Evolutionary conservation across 495 filamentous ascomycete species (phyloP).

Genomic region (Rhizodiscina lignyota): DNA sequence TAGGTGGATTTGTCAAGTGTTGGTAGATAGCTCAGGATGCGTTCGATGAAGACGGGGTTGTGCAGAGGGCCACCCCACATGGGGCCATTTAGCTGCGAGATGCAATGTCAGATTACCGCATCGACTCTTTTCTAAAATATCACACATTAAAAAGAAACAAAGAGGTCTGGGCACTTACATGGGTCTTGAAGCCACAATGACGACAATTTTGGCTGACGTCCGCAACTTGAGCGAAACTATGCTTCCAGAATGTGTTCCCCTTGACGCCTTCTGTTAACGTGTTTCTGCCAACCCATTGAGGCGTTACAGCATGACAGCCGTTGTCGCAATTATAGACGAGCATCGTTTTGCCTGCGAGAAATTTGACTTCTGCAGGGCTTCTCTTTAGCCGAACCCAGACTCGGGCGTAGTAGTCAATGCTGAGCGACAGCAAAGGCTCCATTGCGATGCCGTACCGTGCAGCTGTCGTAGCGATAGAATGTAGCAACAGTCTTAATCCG

Average conservation of each 20-base stretch:
- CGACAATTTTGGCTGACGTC: conserved; percentile 42
- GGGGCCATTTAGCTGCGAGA: conserved; percentile 47
- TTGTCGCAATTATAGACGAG: conserved; percentile 76
- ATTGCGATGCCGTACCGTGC: conserved; percentile 78
- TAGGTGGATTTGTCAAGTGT: conserved; percentile 46
- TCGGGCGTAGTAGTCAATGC: conserved; percentile 89
- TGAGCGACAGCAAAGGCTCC: conserved; percentile 81
- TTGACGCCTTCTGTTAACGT: conserved; percentile 47
- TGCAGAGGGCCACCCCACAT: conserved; percentile 92
- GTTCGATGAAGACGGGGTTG: conserved; percentile 61
- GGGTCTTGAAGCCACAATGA: conserved; percentile 76
- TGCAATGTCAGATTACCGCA: background rate
- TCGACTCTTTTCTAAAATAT: background rate
- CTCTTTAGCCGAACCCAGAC: conserved; percentile 72
- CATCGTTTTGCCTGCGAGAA: conserved; percentile 79
- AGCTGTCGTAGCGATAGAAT: conserved; percentile 60
- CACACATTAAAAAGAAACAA: no score
- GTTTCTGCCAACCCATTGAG: conserved; percentile 54
- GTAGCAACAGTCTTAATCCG: conserved; percentile 69
- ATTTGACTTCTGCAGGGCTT: conserved; percentile 73
- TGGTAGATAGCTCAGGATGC: conserved; percentile 52
- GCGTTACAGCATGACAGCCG: conserved; percentile 78
- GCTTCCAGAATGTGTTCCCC: conserved; percentile 49
- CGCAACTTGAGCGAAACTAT: conserved; percentile 52
- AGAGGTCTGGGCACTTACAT: conserved; percentile 20